phyloP scores from a whole-genome alignment of 2,329 filamentous ascomycete genomes.

The Thelonectria blattea region DNA sequence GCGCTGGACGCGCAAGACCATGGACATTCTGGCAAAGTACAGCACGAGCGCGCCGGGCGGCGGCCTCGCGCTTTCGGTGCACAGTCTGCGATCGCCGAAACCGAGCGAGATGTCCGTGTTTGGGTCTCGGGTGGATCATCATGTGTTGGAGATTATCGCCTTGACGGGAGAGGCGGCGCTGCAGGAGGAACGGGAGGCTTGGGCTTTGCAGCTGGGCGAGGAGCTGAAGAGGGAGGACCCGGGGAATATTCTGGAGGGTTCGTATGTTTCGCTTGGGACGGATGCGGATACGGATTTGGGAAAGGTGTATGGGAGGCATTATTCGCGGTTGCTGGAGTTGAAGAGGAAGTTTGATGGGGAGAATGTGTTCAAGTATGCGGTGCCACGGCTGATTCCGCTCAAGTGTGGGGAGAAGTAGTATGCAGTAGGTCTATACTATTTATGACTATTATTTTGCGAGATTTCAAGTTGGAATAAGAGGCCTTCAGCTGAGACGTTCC shows the following conservation, averaged over 20 bases:
- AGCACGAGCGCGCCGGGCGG: not conserved
- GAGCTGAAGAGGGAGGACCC: not conserved
- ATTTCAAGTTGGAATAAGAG: too few species aligned
- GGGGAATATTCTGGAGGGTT: not conserved
- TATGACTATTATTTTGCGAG: too few species aligned
- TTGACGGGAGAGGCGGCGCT: not conserved
- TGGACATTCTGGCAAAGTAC: not conserved
- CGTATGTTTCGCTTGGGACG: not conserved
- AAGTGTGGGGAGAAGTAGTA: not conserved
- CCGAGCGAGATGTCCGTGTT: not conserved
- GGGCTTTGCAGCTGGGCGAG: not conserved
- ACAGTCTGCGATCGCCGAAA: not conserved
- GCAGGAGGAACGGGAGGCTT: not conserved
- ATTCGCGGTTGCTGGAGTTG: not conserved
- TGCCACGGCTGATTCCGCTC: not conserved
- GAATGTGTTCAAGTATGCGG: conserved; percentile 2
- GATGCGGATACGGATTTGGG: not conserved
- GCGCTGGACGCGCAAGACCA: not conserved
- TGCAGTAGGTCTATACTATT: too few species aligned
- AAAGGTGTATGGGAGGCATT: not conserved
- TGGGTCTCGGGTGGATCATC: not conserved
- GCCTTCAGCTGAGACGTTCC: too few species aligned
- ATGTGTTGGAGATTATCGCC: not conserved
- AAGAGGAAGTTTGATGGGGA: conserved; percentile 1
- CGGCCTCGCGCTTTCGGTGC: not conserved